Percentiles rank a stretch among this genome's conserved stretches.
Evolutionary conservation across 1,284 basidiomycete species (phyloP).

Genomic region (Coniferiporia weirii): DNA sequence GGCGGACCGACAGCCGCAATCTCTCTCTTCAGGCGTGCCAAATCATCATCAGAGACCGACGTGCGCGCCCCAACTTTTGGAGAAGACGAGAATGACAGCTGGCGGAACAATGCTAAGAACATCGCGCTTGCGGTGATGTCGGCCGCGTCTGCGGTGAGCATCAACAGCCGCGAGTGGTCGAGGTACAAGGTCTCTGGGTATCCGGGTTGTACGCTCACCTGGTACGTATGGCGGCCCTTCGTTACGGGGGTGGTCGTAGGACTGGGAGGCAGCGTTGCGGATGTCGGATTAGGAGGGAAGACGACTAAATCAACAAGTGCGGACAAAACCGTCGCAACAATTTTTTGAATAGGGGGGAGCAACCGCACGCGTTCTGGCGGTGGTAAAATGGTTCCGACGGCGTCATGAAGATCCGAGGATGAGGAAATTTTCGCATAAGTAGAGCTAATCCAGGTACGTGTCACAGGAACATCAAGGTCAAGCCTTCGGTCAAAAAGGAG

Average conservation of each 20-base stretch:
- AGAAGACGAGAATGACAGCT: conserved; percentile 51
- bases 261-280: conserved; percentile 24
- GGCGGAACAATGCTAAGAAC: conserved; percentile 76
- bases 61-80: conserved; percentile 25
- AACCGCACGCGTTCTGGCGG: background rate
- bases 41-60: conserved; percentile 40
- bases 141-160: conserved; percentile 66
- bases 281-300: conserved; percentile 42
- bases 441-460: conserved; percentile 58
- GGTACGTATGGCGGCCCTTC: conserved; percentile 27
- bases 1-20: conserved; percentile 69
- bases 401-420: conserved; percentile 17
- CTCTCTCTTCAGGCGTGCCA: conserved; percentile 66
- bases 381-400: background rate
- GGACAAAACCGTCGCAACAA: conserved; percentile 47
- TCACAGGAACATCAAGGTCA: conserved; percentile 46
- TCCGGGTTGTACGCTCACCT: conserved; percentile 33
- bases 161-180: conserved; percentile 69
- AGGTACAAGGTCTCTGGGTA: conserved; percentile 84
- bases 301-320: conserved; percentile 73
- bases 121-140: conserved; percentile 77
- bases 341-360: conserved; percentile 21
- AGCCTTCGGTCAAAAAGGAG: conserved; percentile 65
- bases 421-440: conserved; percentile 36
- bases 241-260: conserved; percentile 28